These are phyloP conservation scores for Tuber borchii DNA, from an alignment of 495 filamentous ascomycete species.

Conservation along the genomic window DNA sequence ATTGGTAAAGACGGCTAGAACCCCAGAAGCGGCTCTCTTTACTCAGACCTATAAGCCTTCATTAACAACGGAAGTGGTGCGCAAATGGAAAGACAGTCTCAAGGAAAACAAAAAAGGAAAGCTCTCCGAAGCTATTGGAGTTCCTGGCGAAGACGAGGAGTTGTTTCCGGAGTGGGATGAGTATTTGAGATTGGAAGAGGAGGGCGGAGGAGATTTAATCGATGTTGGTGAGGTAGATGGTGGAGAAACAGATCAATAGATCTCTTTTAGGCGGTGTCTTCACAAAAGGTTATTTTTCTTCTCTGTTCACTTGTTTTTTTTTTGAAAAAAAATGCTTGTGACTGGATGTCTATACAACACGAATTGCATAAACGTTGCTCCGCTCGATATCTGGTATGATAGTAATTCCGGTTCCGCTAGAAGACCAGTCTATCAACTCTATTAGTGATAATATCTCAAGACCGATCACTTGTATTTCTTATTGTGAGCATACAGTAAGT, in stretches of 20 bases:
- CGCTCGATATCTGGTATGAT: neutral
- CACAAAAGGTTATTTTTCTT: neutral
- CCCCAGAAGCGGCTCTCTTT: constrained; percentile 82
- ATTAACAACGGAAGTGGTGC: constrained; percentile 59
- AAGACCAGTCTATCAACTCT: neutral
- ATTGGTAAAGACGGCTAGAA: constrained; percentile 66
- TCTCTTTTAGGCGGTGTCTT: neutral
- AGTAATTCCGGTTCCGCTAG: neutral
- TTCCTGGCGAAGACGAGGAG: constrained; percentile 81
- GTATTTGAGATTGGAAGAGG: constrained; percentile 71
- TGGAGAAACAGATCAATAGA: constrained; percentile 24
- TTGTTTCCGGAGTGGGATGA: constrained; percentile 95
- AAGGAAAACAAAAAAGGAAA: constrained; percentile 64
- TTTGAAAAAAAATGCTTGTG: neutral
- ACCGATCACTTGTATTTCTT: neutral
- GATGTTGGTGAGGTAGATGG: constrained; percentile 43
- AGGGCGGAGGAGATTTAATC: constrained; percentile 49
- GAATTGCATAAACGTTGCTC: neutral
- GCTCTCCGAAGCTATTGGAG: constrained; percentile 70
- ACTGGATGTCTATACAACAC: neutral
- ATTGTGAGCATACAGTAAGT: no score
- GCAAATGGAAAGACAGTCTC: constrained; percentile 70
- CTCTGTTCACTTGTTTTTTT: neutral
- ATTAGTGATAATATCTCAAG: neutral
- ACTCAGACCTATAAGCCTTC: constrained; percentile 91